Evolutionary conservation across 2,329 filamentous ascomycete genomes (phyloP), one percentile per base, ranked within the genome.

Genomic region (Aspergillus sp.): DNA sequence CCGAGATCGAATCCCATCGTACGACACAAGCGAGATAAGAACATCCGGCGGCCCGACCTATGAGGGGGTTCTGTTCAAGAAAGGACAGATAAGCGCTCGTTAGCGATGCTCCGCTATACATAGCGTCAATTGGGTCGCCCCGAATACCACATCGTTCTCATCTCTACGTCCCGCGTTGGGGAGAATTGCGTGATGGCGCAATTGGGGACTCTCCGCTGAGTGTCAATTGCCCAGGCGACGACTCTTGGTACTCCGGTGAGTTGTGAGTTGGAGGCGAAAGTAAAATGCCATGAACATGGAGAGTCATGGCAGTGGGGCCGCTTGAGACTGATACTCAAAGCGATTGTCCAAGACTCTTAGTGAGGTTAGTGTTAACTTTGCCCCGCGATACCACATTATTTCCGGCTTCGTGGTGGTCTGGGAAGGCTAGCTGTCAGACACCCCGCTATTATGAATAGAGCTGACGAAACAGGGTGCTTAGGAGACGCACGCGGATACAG

Each of bases 291-390:
- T 61, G 61, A 22, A 72, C 66, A 50, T 69, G 69, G 4, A 72
- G 64, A 45, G 68, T 69, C 6, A 70, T 72, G 1, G 68, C 69
- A 9, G 69, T 46, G 11, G 61, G 62, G 34, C 69, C 70, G 31
- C 66, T 68, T 15, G 68, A 41, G 71, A 69, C 11, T 69, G 64
- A 46, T 69, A 67, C 49, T 71, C 71, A 23, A n/a, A 71, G 67
- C 68, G 72, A 70, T 71, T 54, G 68, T 66, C 72, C 15, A 73
- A 47, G 2, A 28, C 23, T n/a, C 15, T 43, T 11, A 68, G 62
- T 28, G 25, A 28, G 6, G 4, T 28, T 28, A 15, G 9, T 50
- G 56, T 63, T 22, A 38, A 45, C 7, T 54, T 38, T 45, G 38
- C 52, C 52, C 52, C 52, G 34, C 51, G 51, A 30, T 34, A 17